Evolutionary conservation across 768 basidiomycete genomes (phyloP), one percentile per base, ranked within the genome.

Genomic region (Hericium coralloides): DNA sequence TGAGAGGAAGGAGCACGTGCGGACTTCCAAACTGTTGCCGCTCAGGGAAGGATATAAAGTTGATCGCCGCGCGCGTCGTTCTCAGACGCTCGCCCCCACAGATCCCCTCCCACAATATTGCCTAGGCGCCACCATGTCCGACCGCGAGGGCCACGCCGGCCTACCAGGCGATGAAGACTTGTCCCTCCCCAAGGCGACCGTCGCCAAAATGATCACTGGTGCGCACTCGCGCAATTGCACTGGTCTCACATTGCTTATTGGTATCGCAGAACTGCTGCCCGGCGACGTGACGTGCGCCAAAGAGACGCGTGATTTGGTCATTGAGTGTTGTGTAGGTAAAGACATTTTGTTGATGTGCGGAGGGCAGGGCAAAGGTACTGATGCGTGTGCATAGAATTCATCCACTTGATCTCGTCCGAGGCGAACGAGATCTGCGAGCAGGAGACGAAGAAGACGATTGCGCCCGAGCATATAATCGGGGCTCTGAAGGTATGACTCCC

Each of bases 261-360:
- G 20, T 48, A 12, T 20, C 26, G 15, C 69, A 98, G 97, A 99
- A 66, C 73, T 98, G 60, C 80, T 98, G 15, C 93, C 95, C 22
- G 81, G 72, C 62, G 95, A 97, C 65, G 79, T 95, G 12, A 77
- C 83, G 31, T 98, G 93, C 67, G 83, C 94, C 23, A 98, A 98
- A 73, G 97, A 98, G 66, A 95, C 95, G 60, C 87, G 93, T 64
- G 97, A 98, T 77, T 73, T 98, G 61, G 87, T 99, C 43, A 94
- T 95, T 70, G 94, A 98, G 74, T 98, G 95, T 66, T 98, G 95
- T 83, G 92, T 98, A 82, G 97, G 97, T 97, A 77, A 87, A 87
- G 79, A 76, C 59, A 55, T 58, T 58, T 64, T 53, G 49, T 38
- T 49, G 3, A 17, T 2, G 8, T 45, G 18, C 43, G 4, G 43